Evolutionary conservation across 495 filamentous ascomycete species (phyloP), one percentile per base, ranked within the genome.

Genomic region (Talaromyces liani): DNA sequence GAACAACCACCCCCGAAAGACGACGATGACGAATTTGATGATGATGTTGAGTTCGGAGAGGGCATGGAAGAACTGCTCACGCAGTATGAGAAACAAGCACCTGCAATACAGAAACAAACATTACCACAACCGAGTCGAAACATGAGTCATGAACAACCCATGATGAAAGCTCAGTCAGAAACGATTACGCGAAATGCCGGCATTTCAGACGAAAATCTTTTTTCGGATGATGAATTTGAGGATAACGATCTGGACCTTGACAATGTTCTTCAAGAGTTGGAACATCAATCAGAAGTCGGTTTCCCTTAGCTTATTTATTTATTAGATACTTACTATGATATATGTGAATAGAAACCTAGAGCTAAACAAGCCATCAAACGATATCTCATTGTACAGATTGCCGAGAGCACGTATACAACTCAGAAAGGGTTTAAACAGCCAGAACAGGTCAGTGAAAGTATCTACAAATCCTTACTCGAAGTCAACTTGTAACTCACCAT

Each of bases 301-400:
- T 72, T 61, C 71, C 74, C 75, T 77, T 77, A 77, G 68, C 71
- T 41, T 55, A 65, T 59, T 27, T 68, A 72, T 63, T 49, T 59
- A 54, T 64, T 75, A 76, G 65, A 67, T 69, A 72, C 75, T 71
- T 72, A 74, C 77, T 79, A 75, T 78, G 70, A 75, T 66, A 67
- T 62, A 66, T 65, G 70, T 72, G 68, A 63, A 77, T 81, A 82
- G 80, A 79, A 75, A 62, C 49, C 70, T 62, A 78, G 85, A 72
- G 85, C 84, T 71, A 76, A 81, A 63, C 84, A 82, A 75, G 84
- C 85, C 47, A 92, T 96, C 67, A 90, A 94, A 71, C 87, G 92
- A 60, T 96, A 93, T 76, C 77, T 89, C 54, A 79, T 96, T 62
- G 88, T 86, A 65, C 84, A 87, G 66, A 83, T 91, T 65, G 81